A percentile compares a stretch with the other conserved stretches of the same genome.
Evolutionary conservation across 164 flowering plant genomes (phyloP).

Genomic region (Stephania japonica): DNA sequence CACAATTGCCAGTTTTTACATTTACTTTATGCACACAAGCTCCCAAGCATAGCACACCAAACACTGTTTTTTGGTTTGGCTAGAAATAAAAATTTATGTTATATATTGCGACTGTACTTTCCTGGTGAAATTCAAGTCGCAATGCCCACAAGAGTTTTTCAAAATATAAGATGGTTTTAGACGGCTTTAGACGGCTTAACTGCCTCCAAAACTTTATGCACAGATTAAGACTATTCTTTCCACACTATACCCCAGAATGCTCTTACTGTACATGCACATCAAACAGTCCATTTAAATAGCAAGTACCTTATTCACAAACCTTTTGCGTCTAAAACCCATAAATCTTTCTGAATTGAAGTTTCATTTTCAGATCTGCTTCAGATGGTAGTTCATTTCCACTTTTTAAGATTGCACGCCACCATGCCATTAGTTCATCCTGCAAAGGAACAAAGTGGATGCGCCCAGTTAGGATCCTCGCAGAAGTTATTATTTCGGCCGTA

Average conservation of each 20-base stretch:
- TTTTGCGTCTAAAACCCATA: constrained; percentile 30
- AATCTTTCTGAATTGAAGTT: constrained; percentile 37
- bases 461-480: not conserved
- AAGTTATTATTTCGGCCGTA: not conserved
- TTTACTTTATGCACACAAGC: too few relatives aligned
- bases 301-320: not conserved
- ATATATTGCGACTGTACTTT: not conserved
- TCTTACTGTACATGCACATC: not conserved
- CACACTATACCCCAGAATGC: not conserved
- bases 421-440: constrained; percentile 81
- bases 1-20: too few relatives aligned
- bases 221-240: not conserved
- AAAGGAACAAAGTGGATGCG: not conserved
- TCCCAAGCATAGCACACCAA: too few relatives aligned
- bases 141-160: too few relatives aligned
- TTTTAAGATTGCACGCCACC: constrained; percentile 54
- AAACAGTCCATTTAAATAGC: not conserved
- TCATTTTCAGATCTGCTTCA: constrained; percentile 42
- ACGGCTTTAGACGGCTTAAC: too few relatives aligned
- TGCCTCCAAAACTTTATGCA: too few relatives aligned
- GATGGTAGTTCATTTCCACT: constrained; percentile 45
- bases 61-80: too few relatives aligned
- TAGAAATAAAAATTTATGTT: too few relatives aligned
- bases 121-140: not conserved
- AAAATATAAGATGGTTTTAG: too few relatives aligned